Base-by-base conservation (phyloP, 1,284 basidiomycete genomes). In the Veloboletus limbatus region DNA sequence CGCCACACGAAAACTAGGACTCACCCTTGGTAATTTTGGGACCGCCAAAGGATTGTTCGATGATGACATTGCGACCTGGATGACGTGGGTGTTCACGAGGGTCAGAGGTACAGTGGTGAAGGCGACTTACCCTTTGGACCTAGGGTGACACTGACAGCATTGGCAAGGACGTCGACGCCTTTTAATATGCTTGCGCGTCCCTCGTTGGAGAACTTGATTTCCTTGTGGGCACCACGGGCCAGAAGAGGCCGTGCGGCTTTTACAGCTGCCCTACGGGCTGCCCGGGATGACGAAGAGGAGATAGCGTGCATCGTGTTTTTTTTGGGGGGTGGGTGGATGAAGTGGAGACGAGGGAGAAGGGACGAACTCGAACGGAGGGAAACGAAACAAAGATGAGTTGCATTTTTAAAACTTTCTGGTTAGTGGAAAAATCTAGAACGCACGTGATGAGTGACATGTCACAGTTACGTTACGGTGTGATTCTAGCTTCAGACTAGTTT, bases 21-120 rank as follows among this genome's bases (percentile, higher is more conserved):
- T 48, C 49, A 87, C 88, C 88, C 73, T 97, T 97, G 63, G 95
- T 97, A 68, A 97, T 97, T 73, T 99, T 98, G 54, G 96, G 96
- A 42, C 93, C 92, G 60, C 96, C 96, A 62, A 88, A 99, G 28
- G 92, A 82, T 77, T 98, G 96, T 69, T 98, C 95, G 65, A 99
- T 97, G 75, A 99, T 98, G 62, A 98, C 96, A 69, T 97, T 99
- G 62, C 96, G 84, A 60, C 93, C 90, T 90, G 14, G 2, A 53
- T 9, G 35, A 54, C 49, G 35, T 14, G n/a, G 47, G 62, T 45
- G 56, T 37, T 48, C n/a, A 25, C 27, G 26, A 20, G 4, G 3
- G 18, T 10, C 7, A n/a, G 9, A 25, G 13, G 14, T 28, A 21
- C 3, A 31, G 2, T 38, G 11, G 33, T 6, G 7, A 9, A 38